phyloP scores from a whole-genome alignment of 805 yeast genomes.

The Pichia heedii region DNA sequence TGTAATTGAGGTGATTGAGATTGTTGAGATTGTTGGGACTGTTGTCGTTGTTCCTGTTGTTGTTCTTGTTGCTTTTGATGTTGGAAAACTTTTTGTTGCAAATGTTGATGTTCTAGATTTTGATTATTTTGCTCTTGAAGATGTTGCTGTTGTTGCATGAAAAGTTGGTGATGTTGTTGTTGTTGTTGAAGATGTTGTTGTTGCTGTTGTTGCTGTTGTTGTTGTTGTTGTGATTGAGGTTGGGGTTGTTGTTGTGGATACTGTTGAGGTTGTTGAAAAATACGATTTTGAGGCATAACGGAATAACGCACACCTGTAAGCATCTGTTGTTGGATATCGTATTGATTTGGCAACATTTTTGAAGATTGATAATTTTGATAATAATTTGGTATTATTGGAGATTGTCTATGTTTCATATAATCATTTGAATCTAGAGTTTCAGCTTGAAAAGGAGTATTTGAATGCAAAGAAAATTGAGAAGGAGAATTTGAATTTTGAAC shows the following conservation, averaged over 20 bases:
- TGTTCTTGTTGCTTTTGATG: not conserved
- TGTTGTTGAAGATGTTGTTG: not conserved
- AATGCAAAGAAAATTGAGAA: slow-evolving; percentile 2
- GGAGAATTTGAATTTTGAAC: slow-evolving; percentile 4
- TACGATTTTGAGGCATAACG: not conserved
- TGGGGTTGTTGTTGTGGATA: not conserved
- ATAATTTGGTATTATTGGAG: slow-evolving; percentile 3
- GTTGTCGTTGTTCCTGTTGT: slow-evolving; percentile 3
- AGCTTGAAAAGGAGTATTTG: not conserved
- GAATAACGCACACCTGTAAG: too few relatives aligned
- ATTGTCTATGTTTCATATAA: slow-evolving; percentile 3
- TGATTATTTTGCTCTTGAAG: not conserved
- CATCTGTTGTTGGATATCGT: not conserved
- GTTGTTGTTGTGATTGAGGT: too few relatives aligned
- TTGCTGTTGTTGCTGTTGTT: not conserved
- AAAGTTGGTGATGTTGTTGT: not conserved
- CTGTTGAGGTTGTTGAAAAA: not conserved
- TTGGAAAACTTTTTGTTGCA: too few relatives aligned
- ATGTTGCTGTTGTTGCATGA: not conserved
- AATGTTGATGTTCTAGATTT: not conserved
- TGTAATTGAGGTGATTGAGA: slow-evolving; percentile 16
- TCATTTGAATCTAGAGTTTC: slow-evolving; percentile 1
- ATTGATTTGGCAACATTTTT: not conserved
- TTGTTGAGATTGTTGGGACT: slow-evolving; percentile 7
- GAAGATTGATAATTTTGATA: slow-evolving; percentile 3